phyloP scores from a whole-genome alignment of 2,329 filamentous ascomycete genomes.

The Pseudopithomyces maydicus region DNA sequence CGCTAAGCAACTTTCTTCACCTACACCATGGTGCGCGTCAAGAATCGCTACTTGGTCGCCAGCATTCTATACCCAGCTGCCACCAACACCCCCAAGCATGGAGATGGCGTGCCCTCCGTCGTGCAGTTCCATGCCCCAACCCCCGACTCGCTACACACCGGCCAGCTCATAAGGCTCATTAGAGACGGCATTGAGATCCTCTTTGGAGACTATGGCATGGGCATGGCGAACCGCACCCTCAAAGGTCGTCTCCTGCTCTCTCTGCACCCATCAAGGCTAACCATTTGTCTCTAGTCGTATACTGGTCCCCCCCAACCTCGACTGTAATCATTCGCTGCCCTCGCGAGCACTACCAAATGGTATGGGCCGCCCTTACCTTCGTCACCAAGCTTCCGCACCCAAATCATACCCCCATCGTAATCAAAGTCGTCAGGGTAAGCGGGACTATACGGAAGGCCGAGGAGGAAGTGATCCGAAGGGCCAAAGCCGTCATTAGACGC shows the following conservation, averaged over 20 bases:
- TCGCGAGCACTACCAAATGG: slow-evolving; percentile 79
- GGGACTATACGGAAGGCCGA: slow-evolving; percentile 93
- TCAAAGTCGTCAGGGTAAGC: slow-evolving; percentile 83
- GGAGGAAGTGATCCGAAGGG: slow-evolving; percentile 82
- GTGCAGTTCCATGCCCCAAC: slow-evolving; percentile 82
- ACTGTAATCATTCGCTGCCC: slow-evolving; percentile 89
- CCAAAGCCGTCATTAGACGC: slow-evolving; percentile 71
- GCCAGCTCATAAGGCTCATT: slow-evolving; percentile 70
- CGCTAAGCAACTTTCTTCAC: not conserved
- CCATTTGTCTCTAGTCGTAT: slow-evolving; percentile 73
- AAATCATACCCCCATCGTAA: slow-evolving; percentile 70
- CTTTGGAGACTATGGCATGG: slow-evolving; percentile 82
- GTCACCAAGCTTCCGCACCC: slow-evolving; percentile 70
- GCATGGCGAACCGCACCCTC: slow-evolving; percentile 71
- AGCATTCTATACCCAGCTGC: slow-evolving; percentile 85
- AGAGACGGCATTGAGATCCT: slow-evolving; percentile 40
- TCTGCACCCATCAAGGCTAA: not conserved
- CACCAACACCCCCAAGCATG: slow-evolving; percentile 35
- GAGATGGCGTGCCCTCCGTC: slow-evolving; percentile 58
- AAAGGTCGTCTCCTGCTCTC: slow-evolving; percentile 58
- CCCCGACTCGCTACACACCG: slow-evolving; percentile 69
- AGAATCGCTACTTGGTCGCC: slow-evolving; percentile 93
- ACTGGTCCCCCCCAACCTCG: slow-evolving; percentile 87
- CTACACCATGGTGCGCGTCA: slow-evolving; percentile 83
- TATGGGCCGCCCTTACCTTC: slow-evolving; percentile 88